These are phyloP conservation scores for Diaporthe sp. DNA, from an alignment of 2,329 filamentous ascomycete genomes.

Conservation along the genomic window DNA sequence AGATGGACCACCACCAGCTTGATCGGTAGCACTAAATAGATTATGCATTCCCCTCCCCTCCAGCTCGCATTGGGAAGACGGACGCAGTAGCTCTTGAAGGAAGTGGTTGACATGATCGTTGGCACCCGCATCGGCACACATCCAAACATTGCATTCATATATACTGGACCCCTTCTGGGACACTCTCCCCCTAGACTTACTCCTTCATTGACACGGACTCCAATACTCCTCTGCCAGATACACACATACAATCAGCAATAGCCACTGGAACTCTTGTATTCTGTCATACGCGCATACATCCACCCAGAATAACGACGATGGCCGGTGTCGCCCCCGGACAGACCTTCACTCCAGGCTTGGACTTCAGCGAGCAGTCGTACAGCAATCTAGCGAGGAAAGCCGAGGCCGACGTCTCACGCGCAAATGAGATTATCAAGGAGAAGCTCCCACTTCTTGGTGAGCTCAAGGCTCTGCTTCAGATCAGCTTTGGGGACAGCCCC, in stretches of 20 bases:
- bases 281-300: neutral
- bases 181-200: neutral
- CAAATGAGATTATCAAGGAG: slow-evolving; percentile 42
- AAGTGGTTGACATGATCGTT: neutral
- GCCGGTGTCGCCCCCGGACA: slow-evolving; percentile 42
- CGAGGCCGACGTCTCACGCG: slow-evolving; percentile 39
- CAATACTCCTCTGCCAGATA: neutral
- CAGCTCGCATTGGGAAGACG: neutral
- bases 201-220: neutral
- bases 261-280: neutral
- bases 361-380: slow-evolving; percentile 42
- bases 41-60: neutral
- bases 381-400: slow-evolving; percentile 36
- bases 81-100: neutral
- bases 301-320: slow-evolving; percentile 34
- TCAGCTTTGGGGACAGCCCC: slow-evolving; percentile 40
- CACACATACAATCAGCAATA: neutral
- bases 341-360: slow-evolving; percentile 41
- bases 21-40: neutral
- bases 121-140: neutral
- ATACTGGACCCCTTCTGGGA: neutral
- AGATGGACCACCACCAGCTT: neutral
- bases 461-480: slow-evolving; percentile 42
- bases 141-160: neutral
- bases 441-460: slow-evolving; percentile 43